A percentile compares a stretch with the other conserved stretches of the same genome.
Conservation (phyloP, 75 land plant genomes). For the Pinus tabuliformis region DNA sequence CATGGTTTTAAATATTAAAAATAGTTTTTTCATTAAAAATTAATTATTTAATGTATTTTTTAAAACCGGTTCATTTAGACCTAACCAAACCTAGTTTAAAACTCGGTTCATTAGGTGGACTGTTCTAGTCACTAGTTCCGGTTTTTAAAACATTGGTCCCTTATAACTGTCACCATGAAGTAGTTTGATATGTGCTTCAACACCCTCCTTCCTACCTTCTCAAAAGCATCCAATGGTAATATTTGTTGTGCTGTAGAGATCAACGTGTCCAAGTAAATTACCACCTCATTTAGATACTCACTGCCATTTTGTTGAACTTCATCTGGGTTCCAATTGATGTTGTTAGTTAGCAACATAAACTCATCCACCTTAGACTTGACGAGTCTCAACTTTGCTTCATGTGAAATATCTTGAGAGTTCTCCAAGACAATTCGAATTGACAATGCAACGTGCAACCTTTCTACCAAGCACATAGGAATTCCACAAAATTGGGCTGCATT, state of each 20-base stretch:
- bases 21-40: too few relatives aligned
- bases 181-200: slow-evolving; percentile 77
- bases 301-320: slow-evolving; percentile 70
- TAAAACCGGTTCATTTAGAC: too few relatives aligned
- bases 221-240: slow-evolving; percentile 64
- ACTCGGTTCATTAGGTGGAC: too few relatives aligned
- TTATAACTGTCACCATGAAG: slow-evolving; percentile 66
- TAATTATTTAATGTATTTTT: too few relatives aligned
- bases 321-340: slow-evolving; percentile 89
- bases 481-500: slow-evolving; percentile 96
- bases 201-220: slow-evolving; percentile 65
- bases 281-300: slow-evolving; percentile 91
- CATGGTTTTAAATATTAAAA: too few relatives aligned
- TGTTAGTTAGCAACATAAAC: slow-evolving; percentile 70
- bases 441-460: slow-evolving; percentile 37
- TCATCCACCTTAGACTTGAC: slow-evolving; percentile 69
- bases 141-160: too few relatives aligned
- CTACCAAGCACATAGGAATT: slow-evolving; percentile 77
- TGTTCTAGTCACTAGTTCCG: too few relatives aligned
- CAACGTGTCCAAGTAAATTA: slow-evolving; percentile 85
- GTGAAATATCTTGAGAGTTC: slow-evolving; percentile 44
- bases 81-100: too few relatives aligned
- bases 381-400: slow-evolving; percentile 46
- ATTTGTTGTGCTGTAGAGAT: slow-evolving; percentile 93
- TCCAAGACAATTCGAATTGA: slow-evolving; percentile 56